phyloP scores from a whole-genome alignment of 345 rosid genomes.

The Abelmoschus esculentus region DNA sequence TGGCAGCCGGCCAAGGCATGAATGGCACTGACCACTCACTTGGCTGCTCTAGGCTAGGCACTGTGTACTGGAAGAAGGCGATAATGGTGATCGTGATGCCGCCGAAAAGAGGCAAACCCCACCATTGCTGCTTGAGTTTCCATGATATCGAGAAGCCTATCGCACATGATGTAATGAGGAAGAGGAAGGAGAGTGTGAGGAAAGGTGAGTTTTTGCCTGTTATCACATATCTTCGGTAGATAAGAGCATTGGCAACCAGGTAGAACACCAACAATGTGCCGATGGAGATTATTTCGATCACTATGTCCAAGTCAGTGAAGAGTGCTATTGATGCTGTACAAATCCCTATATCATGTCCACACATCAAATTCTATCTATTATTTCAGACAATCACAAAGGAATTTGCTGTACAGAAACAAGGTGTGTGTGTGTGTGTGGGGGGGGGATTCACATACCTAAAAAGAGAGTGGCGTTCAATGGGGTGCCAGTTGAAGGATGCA shows the following conservation, averaged over 20 bases:
- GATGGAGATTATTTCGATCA: slow-evolving; percentile 58
- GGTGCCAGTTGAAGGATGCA: slow-evolving; percentile 90
- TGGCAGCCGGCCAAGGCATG: slow-evolving; percentile 92
- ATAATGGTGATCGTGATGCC: slow-evolving; percentile 33
- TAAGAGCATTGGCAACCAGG: slow-evolving; percentile 81
- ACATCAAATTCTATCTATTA: not conserved
- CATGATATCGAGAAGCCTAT: slow-evolving; percentile 59
- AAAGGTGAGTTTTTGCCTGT: slow-evolving; percentile 40
- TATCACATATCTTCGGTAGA: slow-evolving; percentile 52
- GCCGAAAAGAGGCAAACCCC: slow-evolving; percentile 48
- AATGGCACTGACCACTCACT: slow-evolving; percentile 71
- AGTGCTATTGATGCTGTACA: slow-evolving; percentile 90
- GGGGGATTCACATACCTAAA: slow-evolving; percentile 40
- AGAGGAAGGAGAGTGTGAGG: slow-evolving; percentile 55
- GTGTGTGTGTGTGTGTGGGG: no score
- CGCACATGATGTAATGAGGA: slow-evolving; percentile 50
- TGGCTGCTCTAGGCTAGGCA: slow-evolving; percentile 18
- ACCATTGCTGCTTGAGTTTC: slow-evolving; percentile 44
- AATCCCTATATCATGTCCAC: slow-evolving; percentile 40
- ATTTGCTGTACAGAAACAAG: not conserved
- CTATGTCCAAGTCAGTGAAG: slow-evolving; percentile 67
- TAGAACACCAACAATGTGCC: slow-evolving; percentile 87
- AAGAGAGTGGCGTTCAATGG: slow-evolving; percentile 95
- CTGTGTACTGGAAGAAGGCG: slow-evolving; percentile 35
- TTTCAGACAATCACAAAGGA: not conserved